Conservation (phyloP, 2,329 filamentous ascomycete species). For the Claviceps capensis region DNA sequence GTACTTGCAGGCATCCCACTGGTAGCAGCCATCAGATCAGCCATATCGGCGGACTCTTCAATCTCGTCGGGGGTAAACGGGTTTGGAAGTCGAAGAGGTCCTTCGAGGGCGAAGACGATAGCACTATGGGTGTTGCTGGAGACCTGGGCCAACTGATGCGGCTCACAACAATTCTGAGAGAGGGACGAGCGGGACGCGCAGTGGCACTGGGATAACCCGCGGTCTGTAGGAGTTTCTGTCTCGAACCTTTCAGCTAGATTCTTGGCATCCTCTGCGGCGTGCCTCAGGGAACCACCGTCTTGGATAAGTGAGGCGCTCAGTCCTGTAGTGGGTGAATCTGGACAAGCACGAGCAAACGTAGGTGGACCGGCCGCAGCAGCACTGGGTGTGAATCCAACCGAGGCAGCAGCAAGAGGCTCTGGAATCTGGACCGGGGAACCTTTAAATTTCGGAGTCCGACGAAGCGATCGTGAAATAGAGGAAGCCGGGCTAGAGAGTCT, state of each 20-base stretch:
- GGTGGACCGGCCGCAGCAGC: constrained; percentile 9
- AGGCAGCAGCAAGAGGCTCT: constrained; percentile 31
- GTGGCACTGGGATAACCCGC: constrained; percentile 13
- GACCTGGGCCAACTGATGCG: constrained; percentile 45
- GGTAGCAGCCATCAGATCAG: constrained; percentile 55
- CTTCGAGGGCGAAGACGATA: constrained; percentile 84
- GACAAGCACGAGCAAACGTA: constrained; percentile 8
- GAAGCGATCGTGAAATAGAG: constrained; percentile 32
- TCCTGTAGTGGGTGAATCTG: constrained; percentile 22
- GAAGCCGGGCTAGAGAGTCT: constrained; percentile 29
- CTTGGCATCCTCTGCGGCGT: constrained; percentile 28
- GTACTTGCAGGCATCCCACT: constrained; percentile 39
- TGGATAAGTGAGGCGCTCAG: constrained; percentile 22
- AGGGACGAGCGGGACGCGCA: constrained; percentile 16
- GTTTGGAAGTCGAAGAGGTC: constrained; percentile 71
- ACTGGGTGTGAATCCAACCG: constrained; percentile 33
- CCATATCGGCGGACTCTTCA: constrained; percentile 88
- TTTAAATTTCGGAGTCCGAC: constrained; percentile 38
- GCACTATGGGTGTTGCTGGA: constrained; percentile 78
- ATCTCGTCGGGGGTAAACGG: constrained; percentile 70
- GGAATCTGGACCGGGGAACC: constrained; percentile 29
- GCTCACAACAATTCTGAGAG: constrained; percentile 20
- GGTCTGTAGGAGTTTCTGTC: constrained; percentile 22
- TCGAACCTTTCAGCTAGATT: constrained; percentile 32
- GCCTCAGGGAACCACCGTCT: constrained; percentile 14